Conservation (phyloP, 495 filamentous ascomycete species). For the Arthonia radiata region DNA sequence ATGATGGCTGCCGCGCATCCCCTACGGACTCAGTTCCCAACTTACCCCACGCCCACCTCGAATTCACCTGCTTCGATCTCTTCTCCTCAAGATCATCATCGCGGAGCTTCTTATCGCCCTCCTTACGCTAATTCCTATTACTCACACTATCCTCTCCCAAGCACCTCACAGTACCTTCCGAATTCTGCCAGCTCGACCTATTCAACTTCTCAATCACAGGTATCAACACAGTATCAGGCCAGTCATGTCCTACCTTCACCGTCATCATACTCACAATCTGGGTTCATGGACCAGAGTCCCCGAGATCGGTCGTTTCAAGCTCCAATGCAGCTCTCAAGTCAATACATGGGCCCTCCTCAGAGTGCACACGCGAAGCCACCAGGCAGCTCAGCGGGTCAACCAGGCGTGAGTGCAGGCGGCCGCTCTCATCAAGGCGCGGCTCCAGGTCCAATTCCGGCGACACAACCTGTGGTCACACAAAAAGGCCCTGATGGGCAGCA, state of each 20-base stretch:
- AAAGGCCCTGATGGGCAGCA: conserved; percentile 94
- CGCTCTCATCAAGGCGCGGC: conserved; percentile 75
- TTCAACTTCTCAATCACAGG: conserved; percentile 42
- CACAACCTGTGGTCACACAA: conserved; percentile 78
- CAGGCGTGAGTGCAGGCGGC: no score
- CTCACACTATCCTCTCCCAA: conserved; percentile 48
- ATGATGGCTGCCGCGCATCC: conserved; percentile 88
- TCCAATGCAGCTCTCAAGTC: not conserved
- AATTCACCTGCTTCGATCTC: conserved; percentile 92
- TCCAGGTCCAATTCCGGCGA: conserved; percentile 96
- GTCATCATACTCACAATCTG: conserved; percentile 41
- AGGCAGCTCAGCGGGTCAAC: conserved; percentile 29
- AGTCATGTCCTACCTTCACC: conserved; percentile 35
- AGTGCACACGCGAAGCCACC: conserved; percentile 10
- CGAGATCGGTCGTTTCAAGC: not conserved
- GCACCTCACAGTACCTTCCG: conserved; percentile 49
- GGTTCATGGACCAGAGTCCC: conserved; percentile 3
- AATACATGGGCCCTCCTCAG: not conserved
- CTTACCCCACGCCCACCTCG: conserved; percentile 89
- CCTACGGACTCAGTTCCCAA: conserved; percentile 60
- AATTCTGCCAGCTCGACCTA: no score
- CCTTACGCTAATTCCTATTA: conserved; percentile 51
- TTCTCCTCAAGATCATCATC: conserved; percentile 69
- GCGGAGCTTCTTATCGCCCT: conserved; percentile 60
- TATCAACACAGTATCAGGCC: conserved; percentile 36